These are phyloP conservation scores for Starmerella floricola DNA, from an alignment of 805 yeast genomes.

Conservation along the genomic window DNA sequence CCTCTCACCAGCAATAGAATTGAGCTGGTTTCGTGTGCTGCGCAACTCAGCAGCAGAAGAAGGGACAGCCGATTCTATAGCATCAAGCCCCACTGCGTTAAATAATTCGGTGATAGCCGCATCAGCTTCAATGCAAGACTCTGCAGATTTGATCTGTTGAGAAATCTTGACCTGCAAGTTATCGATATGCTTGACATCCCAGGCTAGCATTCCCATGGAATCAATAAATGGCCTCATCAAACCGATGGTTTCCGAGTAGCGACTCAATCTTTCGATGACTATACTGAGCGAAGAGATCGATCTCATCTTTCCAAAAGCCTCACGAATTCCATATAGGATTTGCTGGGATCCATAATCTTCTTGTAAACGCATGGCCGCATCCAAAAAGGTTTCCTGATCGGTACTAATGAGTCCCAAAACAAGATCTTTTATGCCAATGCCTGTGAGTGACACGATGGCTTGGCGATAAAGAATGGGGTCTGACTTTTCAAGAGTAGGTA, in stretches of 20 bases:
- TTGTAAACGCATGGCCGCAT: constrained; percentile 51
- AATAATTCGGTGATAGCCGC: constrained; percentile 25
- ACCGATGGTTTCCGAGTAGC: constrained; percentile 43
- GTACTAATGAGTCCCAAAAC: constrained; percentile 45
- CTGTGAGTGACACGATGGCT: constrained; percentile 68
- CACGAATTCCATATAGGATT: constrained; percentile 24
- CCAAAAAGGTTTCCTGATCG: constrained; percentile 54
- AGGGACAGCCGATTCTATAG: constrained; percentile 2
- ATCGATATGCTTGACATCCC: constrained; percentile 42
- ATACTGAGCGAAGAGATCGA: constrained; percentile 23
- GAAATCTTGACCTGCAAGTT: constrained; percentile 37
- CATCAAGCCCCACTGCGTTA: constrained; percentile 21
- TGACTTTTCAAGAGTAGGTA: constrained; percentile 38
- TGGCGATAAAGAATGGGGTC: constrained; percentile 62
- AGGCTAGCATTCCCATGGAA: constrained; percentile 58
- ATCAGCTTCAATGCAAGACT: constrained; percentile 19
- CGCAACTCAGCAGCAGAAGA: constrained; percentile 20
- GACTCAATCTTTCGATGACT: constrained; percentile 36
- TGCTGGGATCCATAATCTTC: constrained; percentile 49
- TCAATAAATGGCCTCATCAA: constrained; percentile 57
- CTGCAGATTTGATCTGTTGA: constrained; percentile 35
- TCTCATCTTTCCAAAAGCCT: constrained; percentile 17
- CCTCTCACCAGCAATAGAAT: not conserved
- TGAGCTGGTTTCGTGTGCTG: not conserved
- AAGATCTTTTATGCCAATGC: constrained; percentile 51